These are phyloP conservation scores for Lichtheimia ramosa DNA, from an alignment of 371 early-diverging fungal species.

Conservation along the genomic window DNA sequence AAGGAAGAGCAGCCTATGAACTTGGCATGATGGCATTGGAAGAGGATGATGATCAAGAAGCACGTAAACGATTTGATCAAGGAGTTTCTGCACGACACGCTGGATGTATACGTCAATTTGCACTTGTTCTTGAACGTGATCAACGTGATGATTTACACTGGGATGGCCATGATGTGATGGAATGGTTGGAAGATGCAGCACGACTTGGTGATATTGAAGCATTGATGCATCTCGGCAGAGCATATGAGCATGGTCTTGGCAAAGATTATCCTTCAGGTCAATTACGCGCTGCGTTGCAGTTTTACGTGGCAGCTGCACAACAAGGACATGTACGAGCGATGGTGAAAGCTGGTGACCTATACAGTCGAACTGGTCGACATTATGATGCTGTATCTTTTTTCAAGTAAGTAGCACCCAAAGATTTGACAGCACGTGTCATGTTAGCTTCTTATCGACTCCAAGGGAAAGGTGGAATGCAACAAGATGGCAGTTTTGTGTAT, in stretches of 20 bases:
- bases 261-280: slow-evolving; percentile 1
- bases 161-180: slow-evolving; percentile 14
- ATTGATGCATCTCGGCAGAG: slow-evolving; percentile 14
- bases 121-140: slow-evolving; percentile 15
- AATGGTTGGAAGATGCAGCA: slow-evolving; percentile 18
- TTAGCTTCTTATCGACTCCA: slow-evolving; percentile 18
- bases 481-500: slow-evolving; percentile 7
- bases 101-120: slow-evolving; percentile 24
- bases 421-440: slow-evolving; percentile 12
- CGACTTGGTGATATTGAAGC: slow-evolving; percentile 20
- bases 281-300: slow-evolving; percentile 4
- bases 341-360: slow-evolving; percentile 15
- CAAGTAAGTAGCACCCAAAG: slow-evolving; percentile 4
- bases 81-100: slow-evolving; percentile 17
- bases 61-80: slow-evolving; percentile 13
- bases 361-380: slow-evolving; percentile 11
- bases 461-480: slow-evolving; percentile 15
- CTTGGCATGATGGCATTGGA: slow-evolving; percentile 16
- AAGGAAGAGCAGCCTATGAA: slow-evolving; percentile 16
- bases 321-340: slow-evolving; percentile 15
- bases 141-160: slow-evolving; percentile 4
- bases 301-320: slow-evolving; percentile 17
- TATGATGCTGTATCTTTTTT: slow-evolving; percentile 17
- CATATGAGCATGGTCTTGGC: slow-evolving; percentile 15
- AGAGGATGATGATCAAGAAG: slow-evolving; percentile 14